phyloP scores from a whole-genome alignment of 805 yeast genomes.

The Candida maris region DNA sequence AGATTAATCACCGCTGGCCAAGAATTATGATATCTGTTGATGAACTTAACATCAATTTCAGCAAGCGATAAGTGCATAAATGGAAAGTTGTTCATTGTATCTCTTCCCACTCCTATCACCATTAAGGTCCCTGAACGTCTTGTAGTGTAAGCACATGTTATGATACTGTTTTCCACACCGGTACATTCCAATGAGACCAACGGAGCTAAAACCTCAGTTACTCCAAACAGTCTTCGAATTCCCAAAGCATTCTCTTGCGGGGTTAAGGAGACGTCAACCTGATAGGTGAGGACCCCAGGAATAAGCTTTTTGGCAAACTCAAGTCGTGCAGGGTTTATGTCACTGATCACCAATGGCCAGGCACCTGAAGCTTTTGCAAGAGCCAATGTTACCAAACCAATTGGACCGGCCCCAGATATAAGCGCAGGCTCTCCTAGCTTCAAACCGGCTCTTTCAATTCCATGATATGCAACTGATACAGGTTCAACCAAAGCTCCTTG shows the following conservation, averaged over 20 bases:
- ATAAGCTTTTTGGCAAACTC: conserved; percentile 43
- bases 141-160: conserved; percentile 42
- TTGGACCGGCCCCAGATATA: conserved; percentile 57
- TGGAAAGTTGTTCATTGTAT: conserved; percentile 43
- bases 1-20: conserved; percentile 54
- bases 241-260: conserved; percentile 37
- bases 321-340: conserved; percentile 40
- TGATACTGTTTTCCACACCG: conserved; percentile 47
- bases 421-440: conserved; percentile 43
- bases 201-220: conserved; percentile 36
- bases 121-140: conserved; percentile 45
- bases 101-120: conserved; percentile 50
- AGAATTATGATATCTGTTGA: conserved; percentile 52
- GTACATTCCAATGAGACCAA: conserved; percentile 48
- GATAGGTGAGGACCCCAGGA: conserved; percentile 44
- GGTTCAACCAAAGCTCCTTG: conserved; percentile 57
- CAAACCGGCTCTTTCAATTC: conserved; percentile 43
- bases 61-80: conserved; percentile 52
- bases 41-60: conserved; percentile 47
- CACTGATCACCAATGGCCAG: conserved; percentile 48
- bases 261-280: conserved; percentile 32
- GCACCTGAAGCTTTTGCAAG: conserved; percentile 52
- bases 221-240: conserved; percentile 35
- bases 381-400: conserved; percentile 46
- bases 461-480: conserved; percentile 49